Conservation (phyloP, 305 asterid species). For the Ilex paraguariensis region DNA sequence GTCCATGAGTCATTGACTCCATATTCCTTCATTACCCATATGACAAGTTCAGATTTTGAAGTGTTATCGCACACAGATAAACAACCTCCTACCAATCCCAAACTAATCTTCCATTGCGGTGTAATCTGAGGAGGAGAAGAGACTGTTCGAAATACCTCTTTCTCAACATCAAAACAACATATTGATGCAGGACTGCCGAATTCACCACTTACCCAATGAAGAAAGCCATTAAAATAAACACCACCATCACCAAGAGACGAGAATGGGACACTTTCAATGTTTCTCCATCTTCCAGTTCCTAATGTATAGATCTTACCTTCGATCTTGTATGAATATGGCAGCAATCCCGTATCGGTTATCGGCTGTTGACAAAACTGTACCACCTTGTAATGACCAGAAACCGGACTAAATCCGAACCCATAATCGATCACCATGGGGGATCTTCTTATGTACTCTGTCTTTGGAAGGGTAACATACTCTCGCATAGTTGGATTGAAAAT, state of each 20-base stretch:
- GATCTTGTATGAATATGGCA: slow-evolving; percentile 9
- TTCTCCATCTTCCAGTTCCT: slow-evolving; percentile 38
- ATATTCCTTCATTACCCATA: slow-evolving; percentile 64
- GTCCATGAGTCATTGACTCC: slow-evolving; percentile 37
- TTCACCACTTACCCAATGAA: slow-evolving; percentile 47
- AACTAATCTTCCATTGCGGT: slow-evolving; percentile 12
- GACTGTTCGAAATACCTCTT: slow-evolving; percentile 30
- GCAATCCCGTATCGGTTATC: slow-evolving; percentile 14
- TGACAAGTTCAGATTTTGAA: slow-evolving; percentile 19
- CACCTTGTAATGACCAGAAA: slow-evolving; percentile 31
- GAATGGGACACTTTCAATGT: slow-evolving; percentile 14
- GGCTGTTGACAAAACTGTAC: slow-evolving; percentile 32
- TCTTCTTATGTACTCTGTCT: slow-evolving; percentile 14
- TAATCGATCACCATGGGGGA: slow-evolving; percentile 30
- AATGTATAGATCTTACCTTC: slow-evolving; percentile 34
- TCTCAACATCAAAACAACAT: slow-evolving; percentile 38
- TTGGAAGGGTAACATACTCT: slow-evolving; percentile 35
- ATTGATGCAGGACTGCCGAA: slow-evolving; percentile 20
- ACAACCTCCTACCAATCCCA: slow-evolving; percentile 29
- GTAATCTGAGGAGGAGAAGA: slow-evolving; percentile 28
- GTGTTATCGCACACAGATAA: slow-evolving; percentile 39
- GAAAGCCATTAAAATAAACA: slow-evolving; percentile 24
- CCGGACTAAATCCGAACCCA: slow-evolving; percentile 38
- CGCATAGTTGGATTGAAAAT: slow-evolving; percentile 51
- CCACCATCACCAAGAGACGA: slow-evolving; percentile 24